These are phyloP conservation scores for Torulaspora indica DNA, from an alignment of 805 yeast genomes.

Conservation along the genomic window DNA sequence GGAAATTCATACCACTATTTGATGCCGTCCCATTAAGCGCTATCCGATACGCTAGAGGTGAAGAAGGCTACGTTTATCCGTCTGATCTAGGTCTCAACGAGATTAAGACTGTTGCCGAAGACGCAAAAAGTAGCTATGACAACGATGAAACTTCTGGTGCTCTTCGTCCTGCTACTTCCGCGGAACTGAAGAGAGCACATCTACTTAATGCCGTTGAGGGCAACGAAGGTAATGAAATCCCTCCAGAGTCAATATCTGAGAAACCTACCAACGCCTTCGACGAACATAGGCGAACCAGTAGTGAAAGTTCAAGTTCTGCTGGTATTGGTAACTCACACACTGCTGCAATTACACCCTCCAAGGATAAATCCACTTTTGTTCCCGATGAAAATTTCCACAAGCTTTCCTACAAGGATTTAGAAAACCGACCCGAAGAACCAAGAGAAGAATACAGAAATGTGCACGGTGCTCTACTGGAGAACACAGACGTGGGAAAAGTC, in stretches of 20 bases:
- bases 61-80: slow-evolving; percentile 49
- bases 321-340: slow-evolving; percentile 14
- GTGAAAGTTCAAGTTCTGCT: slow-evolving; percentile 2
- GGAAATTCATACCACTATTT: slow-evolving; percentile 56
- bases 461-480: slow-evolving; percentile 17
- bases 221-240: background rate
- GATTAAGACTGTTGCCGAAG: slow-evolving; percentile 47
- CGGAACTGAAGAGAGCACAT: slow-evolving; percentile 30
- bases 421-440: slow-evolving; percentile 14
- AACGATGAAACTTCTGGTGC: slow-evolving; percentile 27
- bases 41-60: slow-evolving; percentile 37
- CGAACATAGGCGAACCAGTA: slow-evolving; percentile 8
- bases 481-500: slow-evolving; percentile 28
- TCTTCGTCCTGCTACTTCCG: slow-evolving; percentile 30
- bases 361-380: slow-evolving; percentile 31
- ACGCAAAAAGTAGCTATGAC: slow-evolving; percentile 24
- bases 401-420: slow-evolving; percentile 23
- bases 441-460: slow-evolving; percentile 4
- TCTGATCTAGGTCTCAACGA: slow-evolving; percentile 62
- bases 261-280: slow-evolving; percentile 7
- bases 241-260: slow-evolving; percentile 4
- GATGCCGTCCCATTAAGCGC: slow-evolving; percentile 69
- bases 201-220: slow-evolving; percentile 20
- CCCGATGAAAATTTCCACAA: slow-evolving; percentile 30
- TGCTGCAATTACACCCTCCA: slow-evolving; percentile 30